A percentile compares a stretch with the other conserved stretches of the same genome.
Evolutionary conservation across 371 early-diverging fungal genomes (phyloP).

Genomic region (Mortierella sp.): DNA sequence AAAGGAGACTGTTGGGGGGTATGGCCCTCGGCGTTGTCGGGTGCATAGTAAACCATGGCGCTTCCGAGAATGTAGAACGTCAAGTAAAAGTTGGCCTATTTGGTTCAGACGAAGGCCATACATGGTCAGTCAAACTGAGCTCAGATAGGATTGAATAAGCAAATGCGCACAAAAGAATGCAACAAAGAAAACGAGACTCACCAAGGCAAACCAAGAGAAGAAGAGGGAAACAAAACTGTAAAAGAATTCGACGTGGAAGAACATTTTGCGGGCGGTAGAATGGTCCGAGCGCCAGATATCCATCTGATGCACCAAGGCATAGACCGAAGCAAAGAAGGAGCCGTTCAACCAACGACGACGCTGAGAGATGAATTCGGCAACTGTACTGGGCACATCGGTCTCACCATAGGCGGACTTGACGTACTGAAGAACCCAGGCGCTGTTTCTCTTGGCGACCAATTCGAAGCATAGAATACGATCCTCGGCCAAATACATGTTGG

Average conservation of each 20-base stretch:
- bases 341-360: slow-evolving; percentile 94
- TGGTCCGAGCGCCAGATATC: slow-evolving; percentile 76
- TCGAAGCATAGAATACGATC: slow-evolving; percentile 93
- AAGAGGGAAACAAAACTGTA: slow-evolving; percentile 74
- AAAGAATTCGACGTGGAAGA: slow-evolving; percentile 73
- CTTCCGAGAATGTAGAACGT: slow-evolving; percentile 80
- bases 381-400: slow-evolving; percentile 86
- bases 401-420: slow-evolving; percentile 81
- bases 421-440: slow-evolving; percentile 77
- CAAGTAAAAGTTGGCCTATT: slow-evolving; percentile 81
- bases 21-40: slow-evolving; percentile 7
- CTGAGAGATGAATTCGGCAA: slow-evolving; percentile 90
- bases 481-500: slow-evolving; percentile 86
- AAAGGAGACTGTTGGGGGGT: slow-evolving; percentile 62
- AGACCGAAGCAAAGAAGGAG: slow-evolving; percentile 79
- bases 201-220: slow-evolving; percentile 85
- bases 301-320: slow-evolving; percentile 67
- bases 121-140: background rate
- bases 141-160: background rate
- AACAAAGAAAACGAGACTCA: slow-evolving; percentile 41
- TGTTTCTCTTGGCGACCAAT: slow-evolving; percentile 80
- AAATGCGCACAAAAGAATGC: background rate
- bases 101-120: background rate
- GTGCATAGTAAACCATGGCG: slow-evolving; percentile 56
- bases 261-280: slow-evolving; percentile 70